A percentile compares a stretch with the other conserved stretches of the same genome.
Conservation (phyloP, 1,284 basidiomycete genomes). For the Fistulinella cinereoalba region DNA sequence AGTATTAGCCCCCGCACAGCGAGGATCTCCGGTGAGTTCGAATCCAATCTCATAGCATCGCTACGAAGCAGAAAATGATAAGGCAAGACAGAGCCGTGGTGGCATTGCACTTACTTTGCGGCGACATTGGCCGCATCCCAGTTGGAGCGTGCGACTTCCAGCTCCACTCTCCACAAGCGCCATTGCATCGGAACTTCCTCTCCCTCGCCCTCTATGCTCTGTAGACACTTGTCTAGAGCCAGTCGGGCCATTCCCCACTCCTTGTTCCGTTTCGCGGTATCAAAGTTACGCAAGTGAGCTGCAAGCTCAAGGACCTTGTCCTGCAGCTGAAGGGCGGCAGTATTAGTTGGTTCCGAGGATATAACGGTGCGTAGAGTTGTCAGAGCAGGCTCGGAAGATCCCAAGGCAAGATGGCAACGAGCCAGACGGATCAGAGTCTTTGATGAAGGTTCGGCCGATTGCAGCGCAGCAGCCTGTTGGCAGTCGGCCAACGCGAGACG, state of each 20-base stretch:
- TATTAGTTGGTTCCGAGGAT: conserved; percentile 54
- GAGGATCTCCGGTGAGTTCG: conserved; percentile 79
- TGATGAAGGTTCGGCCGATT: conserved; percentile 47
- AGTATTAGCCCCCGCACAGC: conserved; percentile 77
- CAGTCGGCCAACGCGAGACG: conserved; percentile 74
- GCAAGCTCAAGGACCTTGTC: conserved; percentile 60
- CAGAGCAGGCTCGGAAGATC: conserved; percentile 60
- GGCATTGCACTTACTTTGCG: conserved; percentile 56
- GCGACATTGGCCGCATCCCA: conserved; percentile 69
- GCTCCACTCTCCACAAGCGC: conserved; percentile 75
- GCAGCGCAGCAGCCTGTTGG: conserved; percentile 67
- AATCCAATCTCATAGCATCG: conserved; percentile 69
- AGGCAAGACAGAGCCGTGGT: conserved; percentile 2
- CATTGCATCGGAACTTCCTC: conserved; percentile 73
- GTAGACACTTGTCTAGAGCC: conserved; percentile 68
- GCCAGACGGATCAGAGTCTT: conserved; percentile 80
- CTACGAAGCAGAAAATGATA: conserved; percentile 36
- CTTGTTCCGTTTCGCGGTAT: conserved; percentile 52
- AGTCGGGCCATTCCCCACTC: conserved; percentile 71
- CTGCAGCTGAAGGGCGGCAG: conserved; percentile 56
- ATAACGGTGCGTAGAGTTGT: conserved; percentile 59
- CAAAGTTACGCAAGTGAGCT: conserved; percentile 62
- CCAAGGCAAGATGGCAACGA: conserved; percentile 77
- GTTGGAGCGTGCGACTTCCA: conserved; percentile 67
- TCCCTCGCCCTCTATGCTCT: conserved; percentile 70